A percentile compares a stretch with the other conserved stretches of the same genome.
These are phyloP conservation scores for Penicillium sp. DNA, from an alignment of 2,329 filamentous ascomycete genomes.

Conservation along the genomic window DNA sequence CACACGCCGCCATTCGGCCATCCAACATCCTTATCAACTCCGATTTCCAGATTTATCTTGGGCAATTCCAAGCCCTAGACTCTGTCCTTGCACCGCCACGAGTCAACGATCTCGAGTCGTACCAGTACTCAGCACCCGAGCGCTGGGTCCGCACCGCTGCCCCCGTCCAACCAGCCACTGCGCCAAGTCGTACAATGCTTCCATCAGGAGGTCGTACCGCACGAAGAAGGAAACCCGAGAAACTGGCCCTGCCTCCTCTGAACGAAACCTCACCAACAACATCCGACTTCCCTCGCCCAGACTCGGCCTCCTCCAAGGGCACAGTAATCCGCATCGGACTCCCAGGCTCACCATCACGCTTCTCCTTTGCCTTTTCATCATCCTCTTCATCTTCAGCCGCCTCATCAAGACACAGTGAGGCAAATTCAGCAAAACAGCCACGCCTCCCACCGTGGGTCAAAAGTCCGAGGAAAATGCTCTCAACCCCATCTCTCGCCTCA, in stretches of 20 bases:
- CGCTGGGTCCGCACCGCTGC: slow-evolving; percentile 42
- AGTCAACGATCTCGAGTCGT: slow-evolving; percentile 52
- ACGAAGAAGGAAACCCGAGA: slow-evolving; percentile 26
- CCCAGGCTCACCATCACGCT: slow-evolving; percentile 28
- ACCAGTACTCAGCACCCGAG: slow-evolving; percentile 58
- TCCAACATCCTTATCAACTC: slow-evolving; percentile 57
- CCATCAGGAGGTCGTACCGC: slow-evolving; percentile 43
- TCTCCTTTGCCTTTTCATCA: slow-evolving; percentile 32
- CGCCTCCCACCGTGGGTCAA: slow-evolving; percentile 20
- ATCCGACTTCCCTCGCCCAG: slow-evolving; percentile 23
- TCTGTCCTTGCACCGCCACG: slow-evolving; percentile 52
- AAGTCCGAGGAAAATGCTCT: slow-evolving; percentile 24
- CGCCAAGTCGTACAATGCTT: slow-evolving; percentile 28
- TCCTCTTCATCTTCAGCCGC: slow-evolving; percentile 31
- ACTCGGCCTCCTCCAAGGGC: slow-evolving; percentile 29
- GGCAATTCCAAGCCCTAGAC: slow-evolving; percentile 54
- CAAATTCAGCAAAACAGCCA: slow-evolving; percentile 6
- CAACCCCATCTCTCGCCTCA: slow-evolving; percentile 31
- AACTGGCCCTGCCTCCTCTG: slow-evolving; percentile 21
- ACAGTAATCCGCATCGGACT: slow-evolving; percentile 34
- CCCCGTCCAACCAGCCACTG: slow-evolving; percentile 28
- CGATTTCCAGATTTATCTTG: slow-evolving; percentile 54
- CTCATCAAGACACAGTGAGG: slow-evolving; percentile 7
- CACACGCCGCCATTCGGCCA: slow-evolving; percentile 55
- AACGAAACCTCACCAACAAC: slow-evolving; percentile 23